phyloP scores from a whole-genome alignment of 2,329 filamentous ascomycete species.

The Blumeria graminis region DNA sequence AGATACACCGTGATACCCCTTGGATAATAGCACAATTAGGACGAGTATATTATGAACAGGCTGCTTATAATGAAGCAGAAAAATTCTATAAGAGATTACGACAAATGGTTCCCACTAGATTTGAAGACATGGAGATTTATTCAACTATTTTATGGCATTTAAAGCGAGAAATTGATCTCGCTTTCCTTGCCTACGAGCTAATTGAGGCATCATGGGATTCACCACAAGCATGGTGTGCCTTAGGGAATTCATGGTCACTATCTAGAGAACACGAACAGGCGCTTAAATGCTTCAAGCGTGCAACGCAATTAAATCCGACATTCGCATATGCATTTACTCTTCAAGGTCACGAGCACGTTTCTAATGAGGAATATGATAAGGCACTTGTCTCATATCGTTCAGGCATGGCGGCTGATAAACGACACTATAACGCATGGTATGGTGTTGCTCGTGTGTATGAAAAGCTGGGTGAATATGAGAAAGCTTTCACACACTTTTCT shows the following conservation, averaged over 20 bases:
- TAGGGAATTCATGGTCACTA: conserved; percentile 87
- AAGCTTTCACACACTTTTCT: conserved; percentile 77
- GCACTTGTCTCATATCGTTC: conserved; percentile 69
- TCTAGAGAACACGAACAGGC: conserved; percentile 87
- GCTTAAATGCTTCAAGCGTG: conserved; percentile 78
- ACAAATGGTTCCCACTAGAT: conserved; percentile 52
- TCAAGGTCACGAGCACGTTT: conserved; percentile 85
- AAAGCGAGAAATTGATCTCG: conserved; percentile 74
- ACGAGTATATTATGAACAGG: conserved; percentile 75
- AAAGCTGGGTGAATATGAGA: conserved; percentile 72
- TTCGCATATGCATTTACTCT: conserved; percentile 93
- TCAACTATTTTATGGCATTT: conserved; percentile 98
- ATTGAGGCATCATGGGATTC: conserved; percentile 71
- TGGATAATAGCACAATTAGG: conserved; percentile 86
- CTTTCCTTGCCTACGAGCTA: conserved; percentile 76
- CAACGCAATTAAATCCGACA: conserved; percentile 67
- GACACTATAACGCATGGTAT: conserved; percentile 98
- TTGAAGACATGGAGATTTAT: conserved; percentile 95
- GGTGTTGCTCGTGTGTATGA: conserved; percentile 66
- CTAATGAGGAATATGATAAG: conserved; percentile 94
- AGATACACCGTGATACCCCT: conserved; percentile 62
- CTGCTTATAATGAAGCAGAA: conserved; percentile 65
- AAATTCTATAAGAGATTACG: conserved; percentile 63
- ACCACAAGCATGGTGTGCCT: conserved; percentile 83
- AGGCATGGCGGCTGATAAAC: conserved; percentile 61